phyloP scores from a whole-genome alignment of 2,329 filamentous ascomycete species.

The Phaeosphaeriaceae sp. region DNA sequence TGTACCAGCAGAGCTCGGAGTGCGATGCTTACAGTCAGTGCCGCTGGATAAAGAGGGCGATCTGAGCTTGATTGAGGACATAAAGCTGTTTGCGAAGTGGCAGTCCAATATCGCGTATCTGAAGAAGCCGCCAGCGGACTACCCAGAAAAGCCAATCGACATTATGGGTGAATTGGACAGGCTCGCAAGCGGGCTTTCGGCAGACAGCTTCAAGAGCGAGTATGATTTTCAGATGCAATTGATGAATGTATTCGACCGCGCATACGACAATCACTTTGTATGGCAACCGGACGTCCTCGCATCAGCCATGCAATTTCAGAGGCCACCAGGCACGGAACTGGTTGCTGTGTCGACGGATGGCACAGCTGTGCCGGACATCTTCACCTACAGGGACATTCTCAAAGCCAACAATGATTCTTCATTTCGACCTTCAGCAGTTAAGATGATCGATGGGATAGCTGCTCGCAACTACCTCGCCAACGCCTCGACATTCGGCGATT shows the following conservation, averaged over 20 bases:
- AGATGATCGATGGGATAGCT: slow-evolving; percentile 47
- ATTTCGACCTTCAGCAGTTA: slow-evolving; percentile 46
- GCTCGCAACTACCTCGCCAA: slow-evolving; percentile 42
- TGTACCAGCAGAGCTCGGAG: slow-evolving; percentile 42
- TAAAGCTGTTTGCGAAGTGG: slow-evolving; percentile 47
- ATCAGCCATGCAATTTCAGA: slow-evolving; percentile 47
- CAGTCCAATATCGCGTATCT: slow-evolving; percentile 51
- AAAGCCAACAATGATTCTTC: slow-evolving; percentile 31
- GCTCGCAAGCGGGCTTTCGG: slow-evolving; percentile 39
- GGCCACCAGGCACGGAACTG: slow-evolving; percentile 37
- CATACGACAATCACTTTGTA: slow-evolving; percentile 52
- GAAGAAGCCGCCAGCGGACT: slow-evolving; percentile 46
- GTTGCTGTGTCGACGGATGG: slow-evolving; percentile 48
- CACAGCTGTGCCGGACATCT: slow-evolving; percentile 46
- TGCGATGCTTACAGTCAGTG: slow-evolving; percentile 46
- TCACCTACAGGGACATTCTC: slow-evolving; percentile 38
- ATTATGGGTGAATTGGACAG: slow-evolving; percentile 46
- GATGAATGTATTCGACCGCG: slow-evolving; percentile 41
- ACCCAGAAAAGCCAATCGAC: slow-evolving; percentile 49
- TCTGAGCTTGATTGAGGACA: slow-evolving; percentile 40
- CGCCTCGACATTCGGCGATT: slow-evolving; percentile 38
- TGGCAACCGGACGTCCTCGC: slow-evolving; percentile 48
- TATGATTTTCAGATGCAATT: slow-evolving; percentile 52
- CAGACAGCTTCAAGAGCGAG: slow-evolving; percentile 44
- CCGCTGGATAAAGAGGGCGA: slow-evolving; percentile 46